Conservation (phyloP, 345 rosid species). For the Gossypium bickii region DNA sequence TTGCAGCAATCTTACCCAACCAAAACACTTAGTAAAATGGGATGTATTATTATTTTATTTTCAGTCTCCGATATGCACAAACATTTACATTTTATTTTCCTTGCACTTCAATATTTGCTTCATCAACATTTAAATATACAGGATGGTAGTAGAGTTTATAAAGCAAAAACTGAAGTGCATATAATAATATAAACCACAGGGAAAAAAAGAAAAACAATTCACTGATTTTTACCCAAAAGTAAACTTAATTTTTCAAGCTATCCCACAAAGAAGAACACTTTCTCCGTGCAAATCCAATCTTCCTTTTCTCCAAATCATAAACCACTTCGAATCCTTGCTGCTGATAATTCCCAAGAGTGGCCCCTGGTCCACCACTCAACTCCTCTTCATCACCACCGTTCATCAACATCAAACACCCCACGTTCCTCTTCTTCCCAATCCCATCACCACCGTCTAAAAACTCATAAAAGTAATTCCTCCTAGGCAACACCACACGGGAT, state of each 20-base stretch:
- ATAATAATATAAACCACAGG: not conserved
- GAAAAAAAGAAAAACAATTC: not conserved
- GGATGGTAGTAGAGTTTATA: not conserved
- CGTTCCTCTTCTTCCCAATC: constrained; percentile 37
- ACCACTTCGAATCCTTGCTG: constrained; percentile 96
- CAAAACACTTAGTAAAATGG: no score
- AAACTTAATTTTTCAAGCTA: constrained; percentile 37
- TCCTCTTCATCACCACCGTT: constrained; percentile 85
- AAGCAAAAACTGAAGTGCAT: constrained; percentile 28
- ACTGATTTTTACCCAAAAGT: not conserved
- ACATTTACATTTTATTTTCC: not conserved
- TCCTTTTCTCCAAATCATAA: constrained; percentile 66
- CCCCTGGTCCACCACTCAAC: constrained; percentile 74
- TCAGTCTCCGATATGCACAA: not conserved
- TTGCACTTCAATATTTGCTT: constrained; percentile 30
- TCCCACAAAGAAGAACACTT: constrained; percentile 86
- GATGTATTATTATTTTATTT: not conserved
- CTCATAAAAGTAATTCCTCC: constrained; percentile 72
- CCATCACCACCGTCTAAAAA: constrained; percentile 62
- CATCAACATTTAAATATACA: constrained; percentile 20
- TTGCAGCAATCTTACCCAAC: no score
- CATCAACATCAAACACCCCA: constrained; percentile 90
- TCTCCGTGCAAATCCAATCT: constrained; percentile 84
- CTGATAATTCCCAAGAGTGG: constrained; percentile 75
- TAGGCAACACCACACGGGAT: constrained; percentile 73